Percentiles rank a stretch among this genome's conserved stretches.
phyloP scores from a whole-genome alignment of 805 yeast species.

The Jamesozyma gamospora region DNA sequence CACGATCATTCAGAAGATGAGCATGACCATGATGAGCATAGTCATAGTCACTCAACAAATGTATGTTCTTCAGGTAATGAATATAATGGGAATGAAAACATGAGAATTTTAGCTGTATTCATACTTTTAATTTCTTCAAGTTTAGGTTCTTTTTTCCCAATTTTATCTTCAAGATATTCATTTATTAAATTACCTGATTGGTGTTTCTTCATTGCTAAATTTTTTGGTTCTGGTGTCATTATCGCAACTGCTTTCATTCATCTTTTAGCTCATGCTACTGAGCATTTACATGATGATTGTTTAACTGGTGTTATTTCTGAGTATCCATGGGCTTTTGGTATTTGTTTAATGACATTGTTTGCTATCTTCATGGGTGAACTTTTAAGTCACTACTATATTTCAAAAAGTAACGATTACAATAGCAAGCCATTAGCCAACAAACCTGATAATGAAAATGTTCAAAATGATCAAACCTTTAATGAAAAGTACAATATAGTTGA shows the following conservation, averaged over 20 bases:
- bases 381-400: slow-evolving; percentile 36
- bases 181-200: slow-evolving; percentile 48
- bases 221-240: slow-evolving; percentile 78
- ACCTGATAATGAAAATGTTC: no score
- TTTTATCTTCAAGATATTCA: slow-evolving; percentile 49
- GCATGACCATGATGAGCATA: no score
- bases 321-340: slow-evolving; percentile 50
- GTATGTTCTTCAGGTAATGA: no score
- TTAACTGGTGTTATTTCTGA: slow-evolving; percentile 48
- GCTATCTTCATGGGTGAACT: slow-evolving; percentile 42
- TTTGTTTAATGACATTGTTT: slow-evolving; percentile 40
- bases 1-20: no score
- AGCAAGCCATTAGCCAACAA: no score
- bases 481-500: no score
- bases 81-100: slow-evolving; percentile 31
- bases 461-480: no score
- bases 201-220: slow-evolving; percentile 60
- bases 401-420: slow-evolving; percentile 22
- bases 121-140: slow-evolving; percentile 48
- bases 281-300: slow-evolving; percentile 44
- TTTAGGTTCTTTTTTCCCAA: slow-evolving; percentile 52
- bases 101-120: slow-evolving; percentile 52
- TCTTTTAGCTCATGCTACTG: slow-evolving; percentile 58
- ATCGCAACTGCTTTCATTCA: slow-evolving; percentile 76
- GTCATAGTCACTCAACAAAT: no score